phyloP scores from a whole-genome alignment of 1,284 basidiomycete species.

The Apiotrichum laibachii region DNA sequence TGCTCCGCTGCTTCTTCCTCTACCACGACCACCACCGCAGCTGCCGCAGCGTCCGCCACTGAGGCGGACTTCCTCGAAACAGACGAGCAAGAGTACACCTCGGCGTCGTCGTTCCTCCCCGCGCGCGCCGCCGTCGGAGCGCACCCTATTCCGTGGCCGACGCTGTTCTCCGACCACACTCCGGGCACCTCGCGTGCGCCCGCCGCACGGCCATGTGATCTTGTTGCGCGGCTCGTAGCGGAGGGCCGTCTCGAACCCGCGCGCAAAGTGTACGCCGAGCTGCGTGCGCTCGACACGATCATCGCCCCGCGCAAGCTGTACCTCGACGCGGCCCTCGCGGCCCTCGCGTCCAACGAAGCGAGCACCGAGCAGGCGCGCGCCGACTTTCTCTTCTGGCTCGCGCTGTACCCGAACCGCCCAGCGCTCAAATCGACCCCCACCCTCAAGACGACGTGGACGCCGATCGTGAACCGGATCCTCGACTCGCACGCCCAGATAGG shows the following conservation, averaged over 20 bases:
- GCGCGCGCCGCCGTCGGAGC: slow-evolving; percentile 1
- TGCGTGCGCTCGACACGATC: slow-evolving; percentile 25
- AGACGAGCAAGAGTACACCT: slow-evolving; percentile 31
- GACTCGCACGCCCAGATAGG: slow-evolving; percentile 16
- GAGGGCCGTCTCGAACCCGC: slow-evolving; percentile 24
- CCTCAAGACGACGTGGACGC: slow-evolving; percentile 31
- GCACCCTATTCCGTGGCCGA: slow-evolving; percentile 41
- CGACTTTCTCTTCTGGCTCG: slow-evolving; percentile 37
- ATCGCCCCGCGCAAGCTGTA: slow-evolving; percentile 34
- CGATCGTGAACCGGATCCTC: slow-evolving; percentile 25
- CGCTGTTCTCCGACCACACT: slow-evolving; percentile 25
- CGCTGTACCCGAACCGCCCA: slow-evolving; percentile 39
- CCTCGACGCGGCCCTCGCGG: slow-evolving; percentile 27
- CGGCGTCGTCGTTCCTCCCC: slow-evolving; percentile 29
- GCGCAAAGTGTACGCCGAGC: slow-evolving; percentile 32
- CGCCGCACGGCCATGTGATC: slow-evolving; percentile 28
- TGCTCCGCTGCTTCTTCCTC: neutral
- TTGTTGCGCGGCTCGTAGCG: slow-evolving; percentile 31
- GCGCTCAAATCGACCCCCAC: slow-evolving; percentile 27
- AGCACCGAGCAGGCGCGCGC: slow-evolving; percentile 17
- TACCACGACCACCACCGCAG: neutral
- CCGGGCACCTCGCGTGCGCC: slow-evolving; percentile 4
- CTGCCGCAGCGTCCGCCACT: neutral
- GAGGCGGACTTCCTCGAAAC: slow-evolving; percentile 33
- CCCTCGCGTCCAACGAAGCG: slow-evolving; percentile 8